Evolutionary conservation across 352 stramenopile species (phyloP).

Genomic region (Pythium guiyangense): DNA sequence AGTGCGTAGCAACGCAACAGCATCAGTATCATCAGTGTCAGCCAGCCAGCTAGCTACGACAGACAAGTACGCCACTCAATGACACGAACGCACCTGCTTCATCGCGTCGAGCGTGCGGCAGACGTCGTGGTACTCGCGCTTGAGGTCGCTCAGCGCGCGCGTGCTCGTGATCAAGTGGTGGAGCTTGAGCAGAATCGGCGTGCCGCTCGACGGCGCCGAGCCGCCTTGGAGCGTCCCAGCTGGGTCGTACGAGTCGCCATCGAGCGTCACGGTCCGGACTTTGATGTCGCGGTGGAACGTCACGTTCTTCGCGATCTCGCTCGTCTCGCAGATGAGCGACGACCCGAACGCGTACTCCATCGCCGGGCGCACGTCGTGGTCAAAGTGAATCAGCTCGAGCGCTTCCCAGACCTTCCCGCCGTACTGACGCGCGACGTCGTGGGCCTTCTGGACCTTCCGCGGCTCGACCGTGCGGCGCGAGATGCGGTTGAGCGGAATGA

Average conservation of each 20-base stretch:
- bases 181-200: constrained; percentile 75
- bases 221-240: constrained; percentile 95
- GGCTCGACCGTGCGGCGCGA: constrained; percentile 68
- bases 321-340: constrained; percentile 96
- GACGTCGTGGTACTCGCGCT: constrained; percentile 63
- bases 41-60: neutral
- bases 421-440: constrained; percentile 82
- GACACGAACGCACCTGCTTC: constrained; percentile 39
- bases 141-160: constrained; percentile 57
- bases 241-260: constrained; percentile 98
- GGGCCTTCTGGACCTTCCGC: constrained; percentile 77
- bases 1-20: constrained; percentile 6
- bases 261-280: constrained; percentile 95
- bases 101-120: constrained; percentile 55
- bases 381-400: constrained; percentile 96
- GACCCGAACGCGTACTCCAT: constrained; percentile 99
- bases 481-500: constrained; percentile 99
- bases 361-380: constrained; percentile 91
- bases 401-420: constrained; percentile 90
- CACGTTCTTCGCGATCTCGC: constrained; percentile 86
- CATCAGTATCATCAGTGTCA: neutral
- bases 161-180: constrained; percentile 76
- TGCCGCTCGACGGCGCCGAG: constrained; percentile 71
- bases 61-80: neutral
- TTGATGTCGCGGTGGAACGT: constrained; percentile 92